Percentiles rank a stretch among this genome's conserved stretches.
phyloP scores from a whole-genome alignment of 2,329 filamentous ascomycete species.

The Calonectria pauciramosa region DNA sequence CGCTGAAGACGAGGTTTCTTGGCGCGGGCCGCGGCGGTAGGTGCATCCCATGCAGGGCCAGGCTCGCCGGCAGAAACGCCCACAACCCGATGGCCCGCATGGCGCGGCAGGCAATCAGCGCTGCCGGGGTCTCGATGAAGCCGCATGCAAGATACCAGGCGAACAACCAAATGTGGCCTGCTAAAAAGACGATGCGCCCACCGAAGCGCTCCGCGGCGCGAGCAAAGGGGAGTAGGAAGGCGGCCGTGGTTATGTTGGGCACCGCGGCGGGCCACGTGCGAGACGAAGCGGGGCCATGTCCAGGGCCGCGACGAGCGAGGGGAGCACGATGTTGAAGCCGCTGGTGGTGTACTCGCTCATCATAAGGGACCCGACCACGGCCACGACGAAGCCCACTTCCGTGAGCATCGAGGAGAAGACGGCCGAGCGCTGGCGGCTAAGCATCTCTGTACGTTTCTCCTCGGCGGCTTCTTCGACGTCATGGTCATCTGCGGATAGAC shows the following conservation, averaged over 20 bases:
- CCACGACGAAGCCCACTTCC: conserved; percentile 74
- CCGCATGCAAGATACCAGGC: conserved; percentile 78
- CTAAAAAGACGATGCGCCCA: conserved; percentile 70
- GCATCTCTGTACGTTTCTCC: conserved; percentile 63
- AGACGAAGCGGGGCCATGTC: conserved; percentile 71
- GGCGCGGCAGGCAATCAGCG: conserved; percentile 80
- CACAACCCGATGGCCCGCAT: conserved; percentile 80
- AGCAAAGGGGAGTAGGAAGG: conserved; percentile 74
- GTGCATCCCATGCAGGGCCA: conserved; percentile 77
- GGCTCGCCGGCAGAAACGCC: conserved; percentile 75
- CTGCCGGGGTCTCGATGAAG: conserved; percentile 74
- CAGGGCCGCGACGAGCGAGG: conserved; percentile 73
- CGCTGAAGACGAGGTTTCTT: conserved; percentile 76
- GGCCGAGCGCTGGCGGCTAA: conserved; percentile 73
- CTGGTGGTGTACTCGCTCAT: conserved; percentile 81
- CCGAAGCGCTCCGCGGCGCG: conserved; percentile 73
- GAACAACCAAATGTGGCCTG: conserved; percentile 72
- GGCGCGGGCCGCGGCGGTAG: conserved; percentile 77
- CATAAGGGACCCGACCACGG: conserved; percentile 74
- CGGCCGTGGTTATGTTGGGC: conserved; percentile 69
- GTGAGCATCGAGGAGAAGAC: conserved; percentile 64
- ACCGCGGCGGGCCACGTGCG: conserved; percentile 76
- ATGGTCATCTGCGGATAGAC: background rate
- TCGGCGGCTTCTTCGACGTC: background rate
- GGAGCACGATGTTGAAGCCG: conserved; percentile 82